Evolutionary conservation across 2,329 filamentous ascomycete genomes (phyloP), one percentile per base, ranked within the genome.

Genomic region (Xylaria sp.): DNA sequence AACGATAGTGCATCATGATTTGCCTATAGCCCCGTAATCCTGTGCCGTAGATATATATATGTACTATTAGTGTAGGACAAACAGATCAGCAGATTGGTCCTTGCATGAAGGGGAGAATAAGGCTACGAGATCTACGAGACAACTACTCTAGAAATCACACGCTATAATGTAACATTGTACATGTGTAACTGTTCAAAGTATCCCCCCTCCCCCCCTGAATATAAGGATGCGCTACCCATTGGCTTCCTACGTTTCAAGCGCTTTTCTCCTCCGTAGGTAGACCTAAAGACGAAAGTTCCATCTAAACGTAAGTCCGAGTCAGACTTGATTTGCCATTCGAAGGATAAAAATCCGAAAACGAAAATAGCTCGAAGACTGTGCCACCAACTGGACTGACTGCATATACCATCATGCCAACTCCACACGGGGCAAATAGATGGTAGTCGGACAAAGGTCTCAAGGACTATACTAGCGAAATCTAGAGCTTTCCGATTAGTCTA

Each of bases 311-410:
- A 40, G 53, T 46, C 38, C 13, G 28, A 20, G 26, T 59, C 48
- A 51, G 56, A 54, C 23, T 44, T 53, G n/a, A 9, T n/a, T 59
- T 59, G 26, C 62, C 23, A 31, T 44, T 33, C 15, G 9, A 36
- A 49, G 20, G 15, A 9, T 42, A 0, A n/a, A 44, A n/a, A 54
- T 6, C 17, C 31, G 49, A 23, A 48, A 15, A 23, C 23, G 42
- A 61, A 33, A 53, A 36, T 54, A 36, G 11, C 48, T 38, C 33
- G 38, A 23, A 31, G 48, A 49, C 59, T 51, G 58, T 66, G 57
- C 49, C 58, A 23, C 58, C 7, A 17, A 33, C 31, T 42, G 40
- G 31, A 20, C 48, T 28, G 26, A 51, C 13, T 56, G 33, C 17
- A 23, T 23, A 36, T n/a, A 38, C n/a, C 53, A 38, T 38, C 10